Base-by-base conservation (phyloP, 2,329 filamentous ascomycete species). In the Beauveria varroae region DNA sequence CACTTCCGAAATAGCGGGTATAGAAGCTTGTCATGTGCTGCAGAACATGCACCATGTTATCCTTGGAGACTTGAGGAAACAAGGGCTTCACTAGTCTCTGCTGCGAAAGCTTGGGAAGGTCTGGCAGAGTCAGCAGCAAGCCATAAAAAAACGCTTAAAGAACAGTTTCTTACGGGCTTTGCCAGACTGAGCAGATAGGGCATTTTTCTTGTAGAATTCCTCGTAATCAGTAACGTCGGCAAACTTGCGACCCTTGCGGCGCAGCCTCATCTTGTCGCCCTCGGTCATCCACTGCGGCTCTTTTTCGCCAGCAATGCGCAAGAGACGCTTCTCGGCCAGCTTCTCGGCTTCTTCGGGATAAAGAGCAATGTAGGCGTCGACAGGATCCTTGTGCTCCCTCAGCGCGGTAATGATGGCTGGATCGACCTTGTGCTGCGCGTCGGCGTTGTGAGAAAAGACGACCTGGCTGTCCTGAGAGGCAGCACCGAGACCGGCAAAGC, bases 221-320 rank as follows among this genome's bases (percentile, higher is more conserved):
- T 80, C 76, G 56, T 82, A 81, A 62, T 86, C 80, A 14, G 88
- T 90, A 65, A 91, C 85, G 72, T 91, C 88, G 76, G 89, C 87
- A 76, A 91, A 91, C 70, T 86, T 88, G 67, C 82, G 79, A 63
- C 86, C 85, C 71, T 86, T 82, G 67, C 85, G 77, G 67, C 85
- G 82, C 52, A 91, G 74, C 63, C 79, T 80, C 83, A 88, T 86
- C 74, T 91, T 91, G 72, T 90, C 85, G 44, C 88, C 82, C 67
- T 91, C 87, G 0, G 85, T 88, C 51, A 91, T 83, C 86, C 87
- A 90, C 73, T 78, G 75, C 14, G 85, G 69, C 66, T 74, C 86
- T 66, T 86, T 77, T 60, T 83, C 84, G 4, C 86, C 87, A 4
- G 81, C 79, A 22, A 89, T 74, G 72, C 89, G 86, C 62, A 91